These are phyloP conservation scores for Boletellus sp. DNA, from an alignment of 768 basidiomycete species.

Conservation along the genomic window DNA sequence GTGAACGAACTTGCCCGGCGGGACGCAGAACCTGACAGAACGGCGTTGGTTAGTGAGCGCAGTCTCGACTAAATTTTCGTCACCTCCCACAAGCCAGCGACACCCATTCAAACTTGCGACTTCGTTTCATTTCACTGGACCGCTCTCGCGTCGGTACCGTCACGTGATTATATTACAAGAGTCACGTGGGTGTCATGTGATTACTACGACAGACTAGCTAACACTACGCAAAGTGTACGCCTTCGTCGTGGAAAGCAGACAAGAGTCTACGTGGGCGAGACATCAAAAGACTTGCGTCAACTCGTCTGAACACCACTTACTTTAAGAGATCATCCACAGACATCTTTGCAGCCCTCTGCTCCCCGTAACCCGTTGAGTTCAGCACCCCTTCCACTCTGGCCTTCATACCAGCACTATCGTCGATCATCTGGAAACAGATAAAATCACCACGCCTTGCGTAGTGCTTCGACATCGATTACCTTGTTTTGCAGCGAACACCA, in stretches of 20 bases:
- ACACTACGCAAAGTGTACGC: slow-evolving; percentile 73
- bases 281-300: neutral
- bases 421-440: slow-evolving; percentile 48
- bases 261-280: slow-evolving; percentile 45
- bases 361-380: slow-evolving; percentile 63
- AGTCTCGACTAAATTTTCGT: slow-evolving; percentile 5
- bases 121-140: too few relatives aligned
- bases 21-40: slow-evolving; percentile 58
- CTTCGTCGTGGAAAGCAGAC: slow-evolving; percentile 69
- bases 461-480: slow-evolving; percentile 32
- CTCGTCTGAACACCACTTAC: slow-evolving; percentile 42
- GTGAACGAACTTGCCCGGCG: slow-evolving; percentile 65
- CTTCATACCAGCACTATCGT: slow-evolving; percentile 69
- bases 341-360: slow-evolving; percentile 90
- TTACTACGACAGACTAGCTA: neutral
- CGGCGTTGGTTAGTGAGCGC: slow-evolving; percentile 8
- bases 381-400: slow-evolving; percentile 70
- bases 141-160: too few relatives aligned
- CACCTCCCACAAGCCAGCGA: slow-evolving; percentile 51
- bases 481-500: slow-evolving; percentile 82
- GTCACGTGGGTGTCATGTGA: slow-evolving; percentile 1
- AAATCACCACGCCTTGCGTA: neutral
- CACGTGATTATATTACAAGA: neutral
- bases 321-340: slow-evolving; percentile 86
- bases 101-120: slow-evolving; percentile 38